Conservation (phyloP, 345 rosid species). For the Schrenkiella parvula region DNA sequence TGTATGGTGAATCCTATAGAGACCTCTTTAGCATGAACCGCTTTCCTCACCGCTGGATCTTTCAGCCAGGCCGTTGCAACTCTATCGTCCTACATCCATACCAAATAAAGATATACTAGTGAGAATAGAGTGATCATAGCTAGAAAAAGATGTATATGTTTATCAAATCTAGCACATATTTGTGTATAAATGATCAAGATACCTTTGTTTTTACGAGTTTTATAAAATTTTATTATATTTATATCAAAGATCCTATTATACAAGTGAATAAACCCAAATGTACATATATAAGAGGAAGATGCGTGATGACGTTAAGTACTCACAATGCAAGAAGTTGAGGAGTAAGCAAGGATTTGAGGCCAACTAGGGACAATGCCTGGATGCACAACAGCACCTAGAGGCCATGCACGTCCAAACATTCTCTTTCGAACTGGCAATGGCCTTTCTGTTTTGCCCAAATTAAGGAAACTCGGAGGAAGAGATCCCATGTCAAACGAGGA, state of each 20-base stretch:
- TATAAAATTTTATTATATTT: not conserved
- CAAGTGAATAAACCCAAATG: not conserved
- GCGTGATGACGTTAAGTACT: constrained; percentile 25
- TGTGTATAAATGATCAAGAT: not conserved
- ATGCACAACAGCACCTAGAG: constrained; percentile 72
- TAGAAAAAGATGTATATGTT: not conserved
- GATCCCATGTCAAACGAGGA: constrained; percentile 26
- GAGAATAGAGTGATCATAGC: not conserved
- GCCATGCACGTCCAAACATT: constrained; percentile 97
- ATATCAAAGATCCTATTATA: not conserved
- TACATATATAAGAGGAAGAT: not conserved
- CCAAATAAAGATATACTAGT: not conserved
- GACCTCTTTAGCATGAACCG: constrained; percentile 59
- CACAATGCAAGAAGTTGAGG: constrained; percentile 57
- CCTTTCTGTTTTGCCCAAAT: constrained; percentile 48
- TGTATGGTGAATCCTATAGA: constrained; percentile 19
- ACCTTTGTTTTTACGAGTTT: too few relatives aligned
- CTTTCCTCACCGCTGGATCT: constrained; percentile 62
- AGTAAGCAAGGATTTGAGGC: constrained; percentile 58
- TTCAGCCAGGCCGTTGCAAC: constrained; percentile 80
- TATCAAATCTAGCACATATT: not conserved
- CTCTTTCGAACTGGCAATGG: constrained; percentile 68
- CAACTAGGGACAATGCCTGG: constrained; percentile 81
- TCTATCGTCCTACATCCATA: constrained; percentile 53
- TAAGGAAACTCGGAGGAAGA: constrained; percentile 62